These are phyloP conservation scores for Ophiocordyceps unilateralis DNA, from an alignment of 2,329 filamentous ascomycete genomes.

Conservation along the genomic window DNA sequence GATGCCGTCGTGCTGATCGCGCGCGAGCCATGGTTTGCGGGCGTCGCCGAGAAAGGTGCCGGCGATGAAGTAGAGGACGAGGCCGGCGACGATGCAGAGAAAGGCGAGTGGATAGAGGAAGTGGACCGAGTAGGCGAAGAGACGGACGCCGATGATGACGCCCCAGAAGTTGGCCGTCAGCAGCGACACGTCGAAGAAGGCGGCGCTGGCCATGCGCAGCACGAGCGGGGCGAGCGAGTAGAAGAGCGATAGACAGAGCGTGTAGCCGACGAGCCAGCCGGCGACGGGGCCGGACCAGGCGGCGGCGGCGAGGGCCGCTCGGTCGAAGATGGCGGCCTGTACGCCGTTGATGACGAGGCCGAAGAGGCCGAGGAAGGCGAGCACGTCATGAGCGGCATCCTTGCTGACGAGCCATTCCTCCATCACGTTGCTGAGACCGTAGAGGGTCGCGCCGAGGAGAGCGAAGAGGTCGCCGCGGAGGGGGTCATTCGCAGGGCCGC, in stretches of 20 bases:
- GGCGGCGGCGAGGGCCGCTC: slow-evolving; percentile 15
- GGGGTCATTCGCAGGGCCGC: slow-evolving; percentile 48
- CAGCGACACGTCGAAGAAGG: slow-evolving; percentile 92
- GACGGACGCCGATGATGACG: slow-evolving; percentile 74
- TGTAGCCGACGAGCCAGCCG: slow-evolving; percentile 83
- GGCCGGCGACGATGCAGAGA: slow-evolving; percentile 72
- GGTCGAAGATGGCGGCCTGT: slow-evolving; percentile 85
- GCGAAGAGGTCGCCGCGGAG: slow-evolving; percentile 90
- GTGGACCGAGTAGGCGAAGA: slow-evolving; percentile 67
- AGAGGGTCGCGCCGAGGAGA: slow-evolving; percentile 73
- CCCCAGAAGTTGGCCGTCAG: slow-evolving; percentile 96
- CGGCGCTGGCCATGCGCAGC: slow-evolving; percentile 75
- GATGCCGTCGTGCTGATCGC: slow-evolving; percentile 67
- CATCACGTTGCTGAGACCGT: slow-evolving; percentile 78
- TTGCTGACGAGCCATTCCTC: slow-evolving; percentile 90
- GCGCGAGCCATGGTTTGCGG: slow-evolving; percentile 87
- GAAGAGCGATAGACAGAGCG: slow-evolving; percentile 65
- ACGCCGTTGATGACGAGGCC: slow-evolving; percentile 82
- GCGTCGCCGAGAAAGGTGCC: slow-evolving; percentile 72
- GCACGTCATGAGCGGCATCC: slow-evolving; percentile 77
- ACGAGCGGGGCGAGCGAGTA: slow-evolving; percentile 78
- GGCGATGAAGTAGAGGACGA: slow-evolving; percentile 74
- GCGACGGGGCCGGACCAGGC: slow-evolving; percentile 27
- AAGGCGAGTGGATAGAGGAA: slow-evolving; percentile 94
- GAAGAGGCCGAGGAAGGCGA: slow-evolving; percentile 79